Evolutionary conservation across 2,329 filamentous ascomycete genomes (phyloP).

Genomic region (Orbilia brochopaga): DNA sequence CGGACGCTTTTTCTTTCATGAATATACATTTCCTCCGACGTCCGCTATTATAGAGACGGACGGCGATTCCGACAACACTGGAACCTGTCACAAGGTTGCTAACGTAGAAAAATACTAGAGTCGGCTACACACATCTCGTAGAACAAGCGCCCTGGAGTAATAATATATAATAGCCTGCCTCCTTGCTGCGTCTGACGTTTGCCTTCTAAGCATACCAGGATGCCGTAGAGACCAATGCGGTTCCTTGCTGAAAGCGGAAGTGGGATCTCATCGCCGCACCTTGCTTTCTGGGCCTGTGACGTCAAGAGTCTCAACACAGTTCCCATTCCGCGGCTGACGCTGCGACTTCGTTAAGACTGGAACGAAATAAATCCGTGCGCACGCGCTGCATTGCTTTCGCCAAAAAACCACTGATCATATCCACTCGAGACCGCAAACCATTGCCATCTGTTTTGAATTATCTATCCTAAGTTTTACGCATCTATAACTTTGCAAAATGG

Average conservation of each 20-base stretch:
- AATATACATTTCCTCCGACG: conserved; percentile 48
- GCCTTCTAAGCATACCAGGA: neutral
- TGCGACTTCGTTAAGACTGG: neutral
- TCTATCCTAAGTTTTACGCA: neutral
- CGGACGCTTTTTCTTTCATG: conserved; percentile 41
- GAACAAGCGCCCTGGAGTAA: neutral
- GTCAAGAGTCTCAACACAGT: conserved; percentile 24
- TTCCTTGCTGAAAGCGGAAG: conserved; percentile 16
- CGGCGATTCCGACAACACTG: neutral
- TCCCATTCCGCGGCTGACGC: neutral
- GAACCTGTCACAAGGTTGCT: neutral
- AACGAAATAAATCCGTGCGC: neutral
- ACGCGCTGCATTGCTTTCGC: neutral
- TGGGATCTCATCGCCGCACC: conserved; percentile 17
- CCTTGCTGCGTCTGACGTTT: neutral
- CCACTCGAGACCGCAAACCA: neutral
- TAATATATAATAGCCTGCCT: too few species aligned
- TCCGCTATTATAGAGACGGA: conserved; percentile 28
- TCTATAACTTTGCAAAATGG: conserved; percentile 19
- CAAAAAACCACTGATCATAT: too few species aligned
- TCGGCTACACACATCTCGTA: neutral
- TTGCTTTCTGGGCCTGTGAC: conserved; percentile 40
- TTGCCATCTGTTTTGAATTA: too few species aligned
- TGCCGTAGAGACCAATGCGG: conserved; percentile 19
- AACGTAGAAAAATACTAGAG: neutral